Conservation (phyloP, 2,329 filamentous ascomycete genomes). For the Herpotrichia juniperi region DNA sequence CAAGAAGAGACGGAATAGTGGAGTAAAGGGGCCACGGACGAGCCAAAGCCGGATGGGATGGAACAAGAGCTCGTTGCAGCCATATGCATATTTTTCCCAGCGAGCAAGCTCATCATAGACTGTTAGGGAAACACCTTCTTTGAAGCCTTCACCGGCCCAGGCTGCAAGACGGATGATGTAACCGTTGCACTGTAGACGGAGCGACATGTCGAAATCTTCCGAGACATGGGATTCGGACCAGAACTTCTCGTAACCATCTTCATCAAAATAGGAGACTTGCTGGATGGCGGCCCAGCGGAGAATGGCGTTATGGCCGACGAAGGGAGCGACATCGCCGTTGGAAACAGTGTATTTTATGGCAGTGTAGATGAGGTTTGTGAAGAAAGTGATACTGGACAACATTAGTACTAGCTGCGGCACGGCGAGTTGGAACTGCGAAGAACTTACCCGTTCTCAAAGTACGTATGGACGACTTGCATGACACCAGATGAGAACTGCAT, state of each 20-base stretch:
- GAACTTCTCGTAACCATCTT: constrained; percentile 68
- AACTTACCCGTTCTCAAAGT: constrained; percentile 67
- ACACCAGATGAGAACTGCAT: constrained; percentile 77
- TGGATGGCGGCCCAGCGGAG: constrained; percentile 71
- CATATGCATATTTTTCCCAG: constrained; percentile 75
- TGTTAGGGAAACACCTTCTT: constrained; percentile 73
- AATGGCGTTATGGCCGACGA: constrained; percentile 78
- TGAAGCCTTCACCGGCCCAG: constrained; percentile 71
- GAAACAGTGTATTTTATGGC: constrained; percentile 72
- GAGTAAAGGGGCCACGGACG: constrained; percentile 66
- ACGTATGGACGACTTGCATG: constrained; percentile 73
- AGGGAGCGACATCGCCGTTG: constrained; percentile 72
- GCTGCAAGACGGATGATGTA: constrained; percentile 71
- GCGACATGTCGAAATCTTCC: constrained; percentile 76
- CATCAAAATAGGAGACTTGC: constrained; percentile 59
- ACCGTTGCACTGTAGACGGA: constrained; percentile 71
- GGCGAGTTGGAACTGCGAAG: neutral
- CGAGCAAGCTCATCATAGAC: constrained; percentile 74
- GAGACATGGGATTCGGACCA: constrained; percentile 78
- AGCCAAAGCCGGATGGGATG: constrained; percentile 68
- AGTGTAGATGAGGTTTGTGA: constrained; percentile 76
- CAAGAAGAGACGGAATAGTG: constrained; percentile 66
- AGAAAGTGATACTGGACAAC: constrained; percentile 67
- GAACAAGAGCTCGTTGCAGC: constrained; percentile 73
- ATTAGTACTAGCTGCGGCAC: neutral